Evolutionary conservation across 768 basidiomycete species (phyloP).

Genomic region (Russula foetens): DNA sequence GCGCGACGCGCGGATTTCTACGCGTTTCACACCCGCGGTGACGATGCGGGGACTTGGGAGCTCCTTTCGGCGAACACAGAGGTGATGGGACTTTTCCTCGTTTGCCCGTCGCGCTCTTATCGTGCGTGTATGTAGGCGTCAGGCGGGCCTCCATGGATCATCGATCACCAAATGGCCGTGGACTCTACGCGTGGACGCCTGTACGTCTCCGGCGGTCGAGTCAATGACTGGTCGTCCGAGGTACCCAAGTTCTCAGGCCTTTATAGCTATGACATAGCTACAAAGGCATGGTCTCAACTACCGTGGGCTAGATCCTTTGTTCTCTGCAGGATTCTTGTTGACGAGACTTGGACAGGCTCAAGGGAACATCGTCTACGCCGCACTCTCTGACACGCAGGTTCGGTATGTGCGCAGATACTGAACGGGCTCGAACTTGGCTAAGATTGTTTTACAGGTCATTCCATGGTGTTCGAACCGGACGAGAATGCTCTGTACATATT

Average conservation of each 20-base stretch:
- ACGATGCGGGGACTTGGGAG: slow-evolving; percentile 63
- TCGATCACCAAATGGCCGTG: slow-evolving; percentile 77
- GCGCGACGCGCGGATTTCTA: slow-evolving; percentile 62
- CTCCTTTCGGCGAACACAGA: slow-evolving; percentile 57
- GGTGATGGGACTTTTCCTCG: slow-evolving; percentile 32
- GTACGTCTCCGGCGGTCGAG: slow-evolving; percentile 69
- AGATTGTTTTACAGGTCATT: slow-evolving; percentile 46
- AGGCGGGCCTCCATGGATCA: slow-evolving; percentile 65
- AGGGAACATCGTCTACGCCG: slow-evolving; percentile 24
- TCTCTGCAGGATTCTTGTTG: neutral
- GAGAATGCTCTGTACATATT: slow-evolving; percentile 60
- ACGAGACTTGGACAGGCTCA: slow-evolving; percentile 13
- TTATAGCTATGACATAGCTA: slow-evolving; percentile 61
- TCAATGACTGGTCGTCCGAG: slow-evolving; percentile 59
- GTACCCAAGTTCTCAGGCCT: slow-evolving; percentile 57
- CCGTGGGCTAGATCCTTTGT: slow-evolving; percentile 42
- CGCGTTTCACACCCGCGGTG: slow-evolving; percentile 59
- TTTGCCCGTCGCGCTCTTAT: neutral
- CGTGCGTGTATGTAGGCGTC: slow-evolving; percentile 33
- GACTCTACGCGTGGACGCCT: slow-evolving; percentile 63
- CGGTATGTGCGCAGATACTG: slow-evolving; percentile 32
- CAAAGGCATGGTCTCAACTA: slow-evolving; percentile 57
- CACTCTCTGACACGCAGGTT: slow-evolving; percentile 52
- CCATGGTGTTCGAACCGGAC: slow-evolving; percentile 67
- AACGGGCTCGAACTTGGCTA: neutral